Evolutionary conservation across 108 stramenopile genomes (phyloP), one percentile per base, ranked within the genome.

Genomic region (Nitzschia sp.): DNA sequence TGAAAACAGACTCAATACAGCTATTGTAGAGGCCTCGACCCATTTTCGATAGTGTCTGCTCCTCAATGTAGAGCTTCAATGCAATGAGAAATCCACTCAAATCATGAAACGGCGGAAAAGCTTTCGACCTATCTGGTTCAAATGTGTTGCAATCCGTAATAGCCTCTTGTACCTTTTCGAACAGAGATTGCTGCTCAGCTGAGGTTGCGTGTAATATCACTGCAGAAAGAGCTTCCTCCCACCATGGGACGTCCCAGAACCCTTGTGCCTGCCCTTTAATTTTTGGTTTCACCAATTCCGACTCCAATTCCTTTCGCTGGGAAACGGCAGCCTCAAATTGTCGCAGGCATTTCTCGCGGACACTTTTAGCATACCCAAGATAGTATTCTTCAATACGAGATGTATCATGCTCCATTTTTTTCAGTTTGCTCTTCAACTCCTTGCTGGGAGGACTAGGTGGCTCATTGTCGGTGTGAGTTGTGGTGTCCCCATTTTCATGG

Each of bases 231-330:
- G 80, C 59, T 25, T 88, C 87, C 21, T 80, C 65, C 67, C 75
- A 86, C 87, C 87, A 88, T 20, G 38, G 43, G 41, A 73, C 76
- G 22, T 78, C 62, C 68, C 73, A 82, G 43, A 51, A 61, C 25
- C 63, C 69, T 10, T 55, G 61, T 37, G 57, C 44, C 12, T 62
- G 11, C 3, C 46, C 57, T 57, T 53, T 58, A 42, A 41, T 14
- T 6, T 22, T 20, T 6, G 10, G 5, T 8, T 55, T 53, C 37
- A 19, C 42, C 25, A 83, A 61, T 68, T 72, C 51, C 21, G 70
- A 15, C 51, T 77, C 60, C 11, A 38, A 53, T 22, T 58, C 58
- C 41, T 78, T 48, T 43, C 76, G 51, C 8, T 60, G 52, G 19
- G 29, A 52, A 20, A 53, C 42, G 7, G 51, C 40, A 40, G 22